phyloP scores from a whole-genome alignment of 1,284 basidiomycete genomes.

The Cryptococcus maquisensis region DNA sequence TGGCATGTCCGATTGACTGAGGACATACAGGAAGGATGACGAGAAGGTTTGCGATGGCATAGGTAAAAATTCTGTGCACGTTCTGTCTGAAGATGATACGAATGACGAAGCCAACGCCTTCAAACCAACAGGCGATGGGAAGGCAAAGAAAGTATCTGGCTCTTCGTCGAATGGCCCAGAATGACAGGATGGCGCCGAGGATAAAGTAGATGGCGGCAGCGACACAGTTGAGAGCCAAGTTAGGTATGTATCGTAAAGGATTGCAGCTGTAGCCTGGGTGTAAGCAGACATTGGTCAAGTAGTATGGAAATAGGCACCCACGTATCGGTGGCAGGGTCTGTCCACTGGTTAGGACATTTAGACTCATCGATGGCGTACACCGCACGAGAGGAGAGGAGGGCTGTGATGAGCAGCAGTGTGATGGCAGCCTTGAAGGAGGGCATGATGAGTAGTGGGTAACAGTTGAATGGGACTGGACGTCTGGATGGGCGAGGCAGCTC shows the following conservation, averaged over 20 bases:
- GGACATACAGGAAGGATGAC: constrained; percentile 59
- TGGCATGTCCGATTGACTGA: neutral
- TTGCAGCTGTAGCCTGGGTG: constrained; percentile 31
- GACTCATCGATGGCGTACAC: too few species aligned
- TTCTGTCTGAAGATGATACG: constrained; percentile 47
- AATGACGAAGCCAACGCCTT: constrained; percentile 37
- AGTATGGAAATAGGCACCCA: neutral
- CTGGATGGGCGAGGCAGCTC: too few species aligned
- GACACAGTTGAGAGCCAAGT: constrained; percentile 56
- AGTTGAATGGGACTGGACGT: too few species aligned
- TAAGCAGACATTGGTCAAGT: neutral
- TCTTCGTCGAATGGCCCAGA: constrained; percentile 50
- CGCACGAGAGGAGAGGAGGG: too few species aligned
- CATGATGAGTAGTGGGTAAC: too few species aligned
- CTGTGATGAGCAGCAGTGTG: too few species aligned
- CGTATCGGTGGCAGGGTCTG: constrained; percentile 3
- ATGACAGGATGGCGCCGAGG: constrained; percentile 55
- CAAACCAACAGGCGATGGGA: constrained; percentile 63
- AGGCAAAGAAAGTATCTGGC: constrained; percentile 61
- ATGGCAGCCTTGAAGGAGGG: too few species aligned
- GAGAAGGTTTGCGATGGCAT: constrained; percentile 59
- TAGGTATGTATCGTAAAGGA: constrained; percentile 57
- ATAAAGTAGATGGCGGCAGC: constrained; percentile 56
- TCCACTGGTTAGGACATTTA: neutral
- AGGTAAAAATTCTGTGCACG: constrained; percentile 46